Conservation (phyloP, 495 filamentous ascomycete species). For the Immersiella caudata region DNA sequence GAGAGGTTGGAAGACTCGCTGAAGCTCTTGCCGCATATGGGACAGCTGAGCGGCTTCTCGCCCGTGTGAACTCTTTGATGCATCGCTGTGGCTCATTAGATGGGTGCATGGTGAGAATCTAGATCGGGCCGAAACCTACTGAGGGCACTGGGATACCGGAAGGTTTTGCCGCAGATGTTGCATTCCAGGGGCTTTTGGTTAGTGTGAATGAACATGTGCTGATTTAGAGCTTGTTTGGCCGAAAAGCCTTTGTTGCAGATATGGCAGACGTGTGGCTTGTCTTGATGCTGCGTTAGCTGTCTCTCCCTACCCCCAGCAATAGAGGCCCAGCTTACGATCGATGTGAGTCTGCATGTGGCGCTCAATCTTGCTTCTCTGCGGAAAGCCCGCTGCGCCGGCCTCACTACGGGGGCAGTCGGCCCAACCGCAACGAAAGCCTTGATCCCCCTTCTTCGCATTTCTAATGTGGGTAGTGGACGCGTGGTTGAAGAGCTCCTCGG, state of each 20-base stretch:
- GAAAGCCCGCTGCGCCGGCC: constrained; percentile 48
- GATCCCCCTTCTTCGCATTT: constrained; percentile 36
- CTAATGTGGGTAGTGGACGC: constrained; percentile 36
- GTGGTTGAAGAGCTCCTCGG: constrained; percentile 38
- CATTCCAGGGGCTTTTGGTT: constrained; percentile 63
- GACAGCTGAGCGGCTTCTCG: constrained; percentile 51
- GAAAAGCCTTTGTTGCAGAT: constrained; percentile 60
- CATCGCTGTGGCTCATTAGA: constrained; percentile 49
- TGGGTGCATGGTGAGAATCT: neutral
- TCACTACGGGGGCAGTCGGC: constrained; percentile 45
- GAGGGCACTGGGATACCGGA: constrained; percentile 58
- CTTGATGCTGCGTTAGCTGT: constrained; percentile 38
- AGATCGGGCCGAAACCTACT: constrained; percentile 43
- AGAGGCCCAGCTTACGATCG: constrained; percentile 52
- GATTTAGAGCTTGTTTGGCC: constrained; percentile 61
- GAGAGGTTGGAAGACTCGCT: constrained; percentile 60
- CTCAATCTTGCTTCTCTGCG: constrained; percentile 62
- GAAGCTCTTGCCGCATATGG: constrained; percentile 53
- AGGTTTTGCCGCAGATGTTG: constrained; percentile 54
- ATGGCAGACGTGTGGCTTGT: constrained; percentile 59
- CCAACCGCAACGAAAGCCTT: constrained; percentile 42
- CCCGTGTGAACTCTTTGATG: constrained; percentile 59
- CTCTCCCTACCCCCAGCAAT: neutral
- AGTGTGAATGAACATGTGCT: constrained; percentile 63
- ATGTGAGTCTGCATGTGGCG: constrained; percentile 67